These are phyloP conservation scores for Lignosus rhinocerotis DNA, from an alignment of 1,284 basidiomycete genomes.

Conservation along the genomic window DNA sequence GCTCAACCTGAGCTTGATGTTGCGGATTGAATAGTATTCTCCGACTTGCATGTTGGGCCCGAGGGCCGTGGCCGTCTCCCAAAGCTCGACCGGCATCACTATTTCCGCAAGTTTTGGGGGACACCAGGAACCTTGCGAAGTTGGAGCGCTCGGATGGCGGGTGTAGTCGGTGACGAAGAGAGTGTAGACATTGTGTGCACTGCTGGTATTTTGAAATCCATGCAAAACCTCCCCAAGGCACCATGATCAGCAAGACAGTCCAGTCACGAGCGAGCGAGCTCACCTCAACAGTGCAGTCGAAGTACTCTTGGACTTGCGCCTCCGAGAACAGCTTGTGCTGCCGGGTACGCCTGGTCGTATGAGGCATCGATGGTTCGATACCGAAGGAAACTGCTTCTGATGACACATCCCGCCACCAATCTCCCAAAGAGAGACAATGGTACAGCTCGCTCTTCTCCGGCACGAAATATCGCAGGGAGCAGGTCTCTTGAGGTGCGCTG, in stretches of 20 bases:
- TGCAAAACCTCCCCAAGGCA: slow-evolving; percentile 46
- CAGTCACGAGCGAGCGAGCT: slow-evolving; percentile 11
- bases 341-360: not conserved
- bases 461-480: slow-evolving; percentile 14
- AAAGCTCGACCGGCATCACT: slow-evolving; percentile 58
- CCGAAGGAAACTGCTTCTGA: slow-evolving; percentile 5
- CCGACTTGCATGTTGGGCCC: slow-evolving; percentile 49
- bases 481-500: slow-evolving; percentile 2
- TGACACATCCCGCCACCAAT: slow-evolving; percentile 46
- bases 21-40: slow-evolving; percentile 56
- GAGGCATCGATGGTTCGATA: not conserved
- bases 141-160: slow-evolving; percentile 35
- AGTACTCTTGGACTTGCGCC: slow-evolving; percentile 46
- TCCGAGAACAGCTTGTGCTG: slow-evolving; percentile 51
- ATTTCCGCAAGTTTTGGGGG: slow-evolving; percentile 42
- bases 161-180: slow-evolving; percentile 76
- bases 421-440: slow-evolving; percentile 40
- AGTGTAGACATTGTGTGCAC: slow-evolving; percentile 35
- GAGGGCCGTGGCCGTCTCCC: slow-evolving; percentile 46
- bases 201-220: slow-evolving; percentile 38
- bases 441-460: slow-evolving; percentile 33
- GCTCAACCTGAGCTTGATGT: slow-evolving; percentile 47
- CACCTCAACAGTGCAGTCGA: slow-evolving; percentile 71
- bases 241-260: not conserved
- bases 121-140: slow-evolving; percentile 47